Base-by-base conservation (phyloP, 164 flowering plant genomes). In the Vitis rotundifolia region DNA sequence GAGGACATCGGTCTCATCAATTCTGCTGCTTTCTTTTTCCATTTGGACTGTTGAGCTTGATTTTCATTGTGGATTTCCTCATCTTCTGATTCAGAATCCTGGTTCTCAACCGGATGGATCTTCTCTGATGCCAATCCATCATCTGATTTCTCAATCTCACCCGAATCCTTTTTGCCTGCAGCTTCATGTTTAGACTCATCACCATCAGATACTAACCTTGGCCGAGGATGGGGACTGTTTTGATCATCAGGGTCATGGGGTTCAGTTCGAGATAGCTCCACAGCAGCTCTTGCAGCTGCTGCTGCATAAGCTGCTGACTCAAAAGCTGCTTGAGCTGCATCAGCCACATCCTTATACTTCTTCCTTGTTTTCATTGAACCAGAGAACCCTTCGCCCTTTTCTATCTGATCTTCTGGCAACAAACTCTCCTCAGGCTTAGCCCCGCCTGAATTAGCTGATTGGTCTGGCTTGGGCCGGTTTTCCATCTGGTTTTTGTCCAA, bases 291-390 rank as follows among this genome's bases (percentile, higher is more conserved):
- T 70, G 97, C 97, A 18, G 97, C 97, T 1, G 70, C 92, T 22
- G 97, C 97, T 54, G 94, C 91, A 72, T 83, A 73, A 51, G 92
- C 94, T 9, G 93, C 92, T 1, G 93, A 92, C 77, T 89, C 87
- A 76, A 89, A 94, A 49, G 98, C 98, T 59, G 88, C 93, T 76
- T 91, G 94, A 59, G 94, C 95, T 66, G 97, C 97, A 76, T 79
- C 87, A 60, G 89, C 91, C 53, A 90, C 95, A 74, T 90, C 88
- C 73, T 61, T 80, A 72, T 90, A 92, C 63, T 82, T 85, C 53
- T 64, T 78, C 64, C 69, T 78, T 50, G 61, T 47, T 54, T 77
- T 77, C 57, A 66, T 9, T 16, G 93, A 80, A 68, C 70, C 86
- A 59, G 81, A 76, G 49, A 71, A 74, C 29, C 56, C 73, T 63